A percentile compares a stretch with the other conserved stretches of the same genome.
Evolutionary conservation across 2,329 filamentous ascomycete genomes (phyloP).

Genomic region (Pseudocercospora fijiensis): DNA sequence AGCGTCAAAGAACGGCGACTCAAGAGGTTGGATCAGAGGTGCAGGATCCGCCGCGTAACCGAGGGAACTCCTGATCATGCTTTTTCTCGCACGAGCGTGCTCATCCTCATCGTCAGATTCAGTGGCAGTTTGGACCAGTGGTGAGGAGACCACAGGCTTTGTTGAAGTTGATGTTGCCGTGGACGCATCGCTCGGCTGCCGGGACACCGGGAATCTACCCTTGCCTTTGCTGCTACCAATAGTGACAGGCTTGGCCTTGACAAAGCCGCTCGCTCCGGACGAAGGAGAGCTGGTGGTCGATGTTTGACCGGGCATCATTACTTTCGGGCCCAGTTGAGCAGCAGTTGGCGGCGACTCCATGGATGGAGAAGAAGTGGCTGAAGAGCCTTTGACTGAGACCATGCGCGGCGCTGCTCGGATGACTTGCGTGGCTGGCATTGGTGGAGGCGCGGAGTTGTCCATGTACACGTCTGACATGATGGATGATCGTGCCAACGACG

Average conservation of each 20-base stretch:
- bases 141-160: conserved; percentile 34
- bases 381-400: conserved; percentile 71
- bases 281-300: conserved; percentile 35
- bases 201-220: conserved; percentile 34
- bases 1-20: conserved; percentile 39
- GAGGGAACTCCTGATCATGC: conserved; percentile 25
- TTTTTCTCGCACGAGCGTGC: conserved; percentile 34
- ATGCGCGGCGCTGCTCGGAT: conserved; percentile 87
- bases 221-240: conserved; percentile 43
- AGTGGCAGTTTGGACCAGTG: conserved; percentile 32
- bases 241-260: conserved; percentile 48
- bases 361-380: conserved; percentile 15
- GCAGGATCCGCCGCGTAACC: conserved; percentile 19
- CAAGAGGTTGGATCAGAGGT: conserved; percentile 31
- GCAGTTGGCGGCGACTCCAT: conserved; percentile 11
- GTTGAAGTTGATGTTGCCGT: conserved; percentile 26
- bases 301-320: conserved; percentile 43
- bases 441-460: conserved; percentile 81
- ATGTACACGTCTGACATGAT: conserved; percentile 93
- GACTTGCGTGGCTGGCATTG: conserved; percentile 76
- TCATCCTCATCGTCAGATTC: conserved; percentile 36
- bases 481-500: conserved; percentile 52
- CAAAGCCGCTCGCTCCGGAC: conserved; percentile 39
- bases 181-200: conserved; percentile 29
- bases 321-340: conserved; percentile 24